These are phyloP conservation scores for Erigeron philadelphicus DNA, from an alignment of 140 eudicot species.

Conservation along the genomic window DNA sequence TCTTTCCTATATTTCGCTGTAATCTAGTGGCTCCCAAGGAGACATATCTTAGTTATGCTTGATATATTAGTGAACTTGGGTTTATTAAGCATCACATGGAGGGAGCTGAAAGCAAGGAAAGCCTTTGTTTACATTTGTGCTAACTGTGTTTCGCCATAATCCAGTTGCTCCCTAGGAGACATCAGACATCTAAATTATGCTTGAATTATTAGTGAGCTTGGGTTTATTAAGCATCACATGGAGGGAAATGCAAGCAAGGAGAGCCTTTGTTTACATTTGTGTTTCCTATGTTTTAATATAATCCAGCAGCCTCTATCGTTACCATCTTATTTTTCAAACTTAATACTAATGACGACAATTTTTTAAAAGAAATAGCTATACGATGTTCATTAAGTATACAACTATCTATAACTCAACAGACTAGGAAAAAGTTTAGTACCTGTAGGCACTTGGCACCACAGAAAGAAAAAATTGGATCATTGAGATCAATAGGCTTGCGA, in stretches of 20 bases:
- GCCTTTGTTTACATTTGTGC: too few species aligned
- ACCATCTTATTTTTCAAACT: not conserved
- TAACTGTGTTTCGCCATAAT: too few species aligned
- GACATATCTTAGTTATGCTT: not conserved
- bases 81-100: too few species aligned
- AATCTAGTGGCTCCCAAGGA: too few species aligned
- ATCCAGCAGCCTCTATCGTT: not conserved
- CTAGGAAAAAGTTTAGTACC: slow-evolving; percentile 41
- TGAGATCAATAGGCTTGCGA: slow-evolving; percentile 33
- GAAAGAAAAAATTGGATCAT: slow-evolving; percentile 39
- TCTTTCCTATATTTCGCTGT: too few species aligned
- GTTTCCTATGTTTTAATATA: not conserved
- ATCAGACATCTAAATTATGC: not conserved
- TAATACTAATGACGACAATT: not conserved
- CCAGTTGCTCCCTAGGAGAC: too few species aligned
- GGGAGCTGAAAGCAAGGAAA: too few species aligned
- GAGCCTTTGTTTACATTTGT: not conserved
- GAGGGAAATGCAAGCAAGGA: not conserved
- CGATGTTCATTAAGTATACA: slow-evolving; percentile 4
- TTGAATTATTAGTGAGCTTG: not conserved
- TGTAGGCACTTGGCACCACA: slow-evolving; percentile 73
- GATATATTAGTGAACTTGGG: not conserved
- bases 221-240: not conserved
- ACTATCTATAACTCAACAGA: slow-evolving; percentile 9
- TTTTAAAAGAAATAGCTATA: not conserved